These are phyloP conservation scores for Talaromyces verruculosus DNA, from an alignment of 2,329 filamentous ascomycete species.

Conservation along the genomic window DNA sequence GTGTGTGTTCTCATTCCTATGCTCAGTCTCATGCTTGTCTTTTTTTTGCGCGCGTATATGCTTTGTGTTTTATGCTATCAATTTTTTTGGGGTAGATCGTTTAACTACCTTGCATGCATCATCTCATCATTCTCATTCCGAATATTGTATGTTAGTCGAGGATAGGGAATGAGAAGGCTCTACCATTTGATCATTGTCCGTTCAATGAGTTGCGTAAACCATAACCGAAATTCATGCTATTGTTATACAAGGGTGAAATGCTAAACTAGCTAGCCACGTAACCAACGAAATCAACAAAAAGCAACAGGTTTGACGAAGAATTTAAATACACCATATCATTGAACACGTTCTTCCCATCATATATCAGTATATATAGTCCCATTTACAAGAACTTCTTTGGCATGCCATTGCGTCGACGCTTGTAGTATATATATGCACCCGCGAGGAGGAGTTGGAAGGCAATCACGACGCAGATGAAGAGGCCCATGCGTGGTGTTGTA, in stretches of 20 bases:
- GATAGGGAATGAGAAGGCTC: slow-evolving; percentile 2
- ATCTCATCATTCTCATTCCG: not conserved
- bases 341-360: not conserved
- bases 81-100: not conserved
- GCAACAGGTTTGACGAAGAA: not conserved
- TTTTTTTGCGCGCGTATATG: slow-evolving; percentile 1
- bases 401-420: slow-evolving; percentile 69
- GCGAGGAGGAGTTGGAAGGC: slow-evolving; percentile 71
- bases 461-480: slow-evolving; percentile 69
- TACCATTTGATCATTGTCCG: not conserved
- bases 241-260: not conserved
- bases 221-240: not conserved
- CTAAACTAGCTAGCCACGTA: not conserved
- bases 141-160: not conserved
- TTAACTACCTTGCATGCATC: slow-evolving; percentile 1
- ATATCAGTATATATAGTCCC: not conserved
- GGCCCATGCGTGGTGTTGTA: slow-evolving; percentile 58
- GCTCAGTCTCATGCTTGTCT: not conserved
- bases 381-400: slow-evolving; percentile 88
- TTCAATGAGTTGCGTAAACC: not conserved
- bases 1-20: not conserved
- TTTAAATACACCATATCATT: not conserved
- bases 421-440: slow-evolving; percentile 72
- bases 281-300: not conserved
- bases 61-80: not conserved